Evolutionary conservation across 73 alveolate genomes (phyloP).

Genomic region (Symbiodinium natans): DNA sequence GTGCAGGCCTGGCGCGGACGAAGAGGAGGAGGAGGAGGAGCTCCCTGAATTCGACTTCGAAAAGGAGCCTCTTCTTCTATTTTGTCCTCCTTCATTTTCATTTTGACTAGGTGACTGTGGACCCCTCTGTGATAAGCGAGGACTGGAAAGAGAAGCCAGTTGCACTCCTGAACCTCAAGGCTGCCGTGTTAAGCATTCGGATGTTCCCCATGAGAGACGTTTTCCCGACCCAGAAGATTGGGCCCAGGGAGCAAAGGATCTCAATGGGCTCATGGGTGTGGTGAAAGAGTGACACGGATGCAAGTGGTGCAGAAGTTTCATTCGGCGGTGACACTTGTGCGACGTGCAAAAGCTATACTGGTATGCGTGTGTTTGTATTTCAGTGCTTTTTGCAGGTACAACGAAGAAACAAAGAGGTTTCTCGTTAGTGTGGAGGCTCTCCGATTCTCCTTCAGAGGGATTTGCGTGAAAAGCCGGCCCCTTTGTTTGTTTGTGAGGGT

Average conservation of each 20-base stretch:
- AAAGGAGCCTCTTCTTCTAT: constrained; percentile 28
- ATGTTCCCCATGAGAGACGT: neutral
- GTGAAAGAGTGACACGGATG: constrained; percentile 29
- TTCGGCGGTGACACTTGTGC: neutral
- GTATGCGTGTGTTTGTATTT: neutral
- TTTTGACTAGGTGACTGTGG: too few relatives aligned
- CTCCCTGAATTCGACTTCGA: constrained; percentile 78
- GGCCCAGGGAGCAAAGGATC: constrained; percentile 61
- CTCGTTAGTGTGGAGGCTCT: constrained; percentile 45
- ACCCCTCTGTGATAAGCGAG: neutral
- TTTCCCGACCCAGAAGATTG: too few relatives aligned
- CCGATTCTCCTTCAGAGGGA: neutral
- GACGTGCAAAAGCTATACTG: neutral
- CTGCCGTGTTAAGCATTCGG: too few relatives aligned
- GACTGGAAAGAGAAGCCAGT: constrained; percentile 88
- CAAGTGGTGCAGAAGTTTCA: neutral
- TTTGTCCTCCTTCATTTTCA: too few relatives aligned
- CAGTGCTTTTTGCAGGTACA: neutral
- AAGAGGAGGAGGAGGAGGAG: constrained; percentile 74
- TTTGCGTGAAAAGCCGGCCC: neutral
- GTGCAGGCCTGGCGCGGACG: constrained; percentile 66
- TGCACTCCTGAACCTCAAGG: constrained; percentile 71
- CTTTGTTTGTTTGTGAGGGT: neutral
- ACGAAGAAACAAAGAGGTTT: constrained; percentile 70
- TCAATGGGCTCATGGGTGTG: constrained; percentile 69